Evolutionary conservation across 108 stramenopile genomes (phyloP), one percentile per base, ranked within the genome.

Genomic region (Fragilaria radians): DNA sequence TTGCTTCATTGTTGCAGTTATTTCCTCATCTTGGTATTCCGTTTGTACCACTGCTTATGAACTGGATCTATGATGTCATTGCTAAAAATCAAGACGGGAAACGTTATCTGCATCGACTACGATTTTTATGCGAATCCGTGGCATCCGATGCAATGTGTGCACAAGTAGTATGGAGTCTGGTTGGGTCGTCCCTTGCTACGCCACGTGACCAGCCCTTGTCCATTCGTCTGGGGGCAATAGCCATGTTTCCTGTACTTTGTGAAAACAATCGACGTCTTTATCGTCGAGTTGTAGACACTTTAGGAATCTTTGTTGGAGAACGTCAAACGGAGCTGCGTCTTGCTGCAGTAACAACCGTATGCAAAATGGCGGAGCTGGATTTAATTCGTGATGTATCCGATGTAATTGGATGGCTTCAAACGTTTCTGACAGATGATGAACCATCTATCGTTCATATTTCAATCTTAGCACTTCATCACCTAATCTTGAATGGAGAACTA

Each of bases 91-190:
- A 52, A 18, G 72, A 70, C 30, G 67, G 45, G 11, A 30, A 31
- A 0, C 22, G 1, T 3, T 31, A 71, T 34, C 24, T 64, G 33
- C 52, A 48, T 0, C 55, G 59, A 21, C 48, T 81, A 26, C 58
- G 70, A 22, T 77, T 81, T 56, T 36, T 81, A n/a, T 66, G 62
- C 36, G 60, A 58, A 9, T 23, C 61, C 1, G 26, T 89, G 14
- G 72, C 82, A 27, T 51, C 57, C 1, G 85, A 89, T 69, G 68
- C 85, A 17, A 75, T 77, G 47, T 82, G 85, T 46, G 82, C 85
- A 1, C 82, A 82, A 19, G 56, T 84, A 14, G 64, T 82, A 53
- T 89, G 85, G 85, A 70, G 79, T 62, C 33, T 84, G 46, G 28
- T 76, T 67, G 71, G 73, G 30, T 59, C 58, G 19, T 32, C 71